Evolutionary conservation across 2,329 filamentous ascomycete genomes (phyloP).

Genomic region (Chrysosporium keratinophilum): DNA sequence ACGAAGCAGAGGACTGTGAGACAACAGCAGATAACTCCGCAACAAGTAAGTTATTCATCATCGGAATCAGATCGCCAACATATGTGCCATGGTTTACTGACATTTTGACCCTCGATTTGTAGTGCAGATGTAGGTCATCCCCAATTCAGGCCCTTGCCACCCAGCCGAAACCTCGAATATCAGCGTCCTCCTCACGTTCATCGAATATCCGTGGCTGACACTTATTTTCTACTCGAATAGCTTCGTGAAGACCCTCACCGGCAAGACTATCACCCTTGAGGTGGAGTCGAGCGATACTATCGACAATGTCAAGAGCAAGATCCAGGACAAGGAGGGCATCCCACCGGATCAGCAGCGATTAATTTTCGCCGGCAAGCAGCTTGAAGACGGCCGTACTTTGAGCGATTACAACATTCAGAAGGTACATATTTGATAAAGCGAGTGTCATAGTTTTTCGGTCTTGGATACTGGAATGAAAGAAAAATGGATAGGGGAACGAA

Average conservation of each 20-base stretch:
- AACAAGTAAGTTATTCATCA: conserved; percentile 35
- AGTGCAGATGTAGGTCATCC: conserved; percentile 79
- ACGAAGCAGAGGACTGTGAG: conserved; percentile 25
- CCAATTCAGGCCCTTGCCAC: conserved; percentile 19
- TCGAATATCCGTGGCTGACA: conserved; percentile 2
- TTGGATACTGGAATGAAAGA: not conserved
- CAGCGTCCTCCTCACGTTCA: not conserved
- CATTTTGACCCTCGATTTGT: conserved; percentile 29
- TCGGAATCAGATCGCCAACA: not conserved
- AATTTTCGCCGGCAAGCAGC: conserved; percentile 61
- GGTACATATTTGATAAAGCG: conserved; percentile 50
- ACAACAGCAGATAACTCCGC: conserved; percentile 36
- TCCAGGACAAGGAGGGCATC: conserved; percentile 73
- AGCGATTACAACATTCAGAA: conserved; percentile 49
- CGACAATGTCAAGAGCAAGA: conserved; percentile 61
- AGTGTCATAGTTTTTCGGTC: not conserved
- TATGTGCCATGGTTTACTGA: conserved; percentile 36
- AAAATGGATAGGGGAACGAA: no score
- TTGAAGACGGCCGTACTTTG: conserved; percentile 43
- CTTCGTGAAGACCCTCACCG: conserved; percentile 73
- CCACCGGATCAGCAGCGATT: conserved; percentile 61
- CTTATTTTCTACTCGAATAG: conserved; percentile 14
- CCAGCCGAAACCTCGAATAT: conserved; percentile 17
- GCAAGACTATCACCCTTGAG: conserved; percentile 60
- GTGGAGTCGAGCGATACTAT: conserved; percentile 60